phyloP scores from a whole-genome alignment of 345 rosid species.

The Camelina neglecta region DNA sequence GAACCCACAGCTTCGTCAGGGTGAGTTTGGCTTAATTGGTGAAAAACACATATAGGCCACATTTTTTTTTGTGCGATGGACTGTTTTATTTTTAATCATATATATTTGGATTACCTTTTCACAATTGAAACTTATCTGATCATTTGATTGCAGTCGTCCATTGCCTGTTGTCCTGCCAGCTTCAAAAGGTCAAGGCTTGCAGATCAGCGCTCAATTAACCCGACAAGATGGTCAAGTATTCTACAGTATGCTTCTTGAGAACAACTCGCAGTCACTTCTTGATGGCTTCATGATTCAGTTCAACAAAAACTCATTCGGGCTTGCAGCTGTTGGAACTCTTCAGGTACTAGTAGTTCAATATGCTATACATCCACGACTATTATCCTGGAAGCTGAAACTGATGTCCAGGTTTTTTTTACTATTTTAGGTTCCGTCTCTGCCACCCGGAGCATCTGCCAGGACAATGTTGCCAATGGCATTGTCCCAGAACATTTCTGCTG shows the following conservation, averaged over 20 bases:
- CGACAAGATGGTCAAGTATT: slow-evolving; percentile 80
- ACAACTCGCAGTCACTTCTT: slow-evolving; percentile 71
- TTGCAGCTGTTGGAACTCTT: slow-evolving; percentile 84
- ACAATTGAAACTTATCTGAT: too few relatives aligned
- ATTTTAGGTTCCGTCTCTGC: slow-evolving; percentile 71
- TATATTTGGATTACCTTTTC: background rate
- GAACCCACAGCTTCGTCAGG: slow-evolving; percentile 65
- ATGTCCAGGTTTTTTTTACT: background rate
- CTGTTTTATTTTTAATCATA: background rate
- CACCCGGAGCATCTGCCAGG: slow-evolving; percentile 71
- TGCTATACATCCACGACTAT: background rate
- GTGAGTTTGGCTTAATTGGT: slow-evolving; percentile 52
- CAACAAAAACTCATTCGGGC: slow-evolving; percentile 91
- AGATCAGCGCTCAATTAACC: slow-evolving; percentile 84
- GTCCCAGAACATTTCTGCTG: slow-evolving; percentile 81
- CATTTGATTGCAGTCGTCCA: slow-evolving; percentile 60
- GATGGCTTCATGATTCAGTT: slow-evolving; percentile 99
- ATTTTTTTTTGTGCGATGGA: background rate
- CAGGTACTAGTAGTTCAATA: slow-evolving; percentile 59
- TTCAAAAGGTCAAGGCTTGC: slow-evolving; percentile 67
- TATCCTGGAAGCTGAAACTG: slow-evolving; percentile 18
- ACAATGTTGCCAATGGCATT: slow-evolving; percentile 82
- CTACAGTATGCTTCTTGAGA: slow-evolving; percentile 78
- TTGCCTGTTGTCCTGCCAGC: slow-evolving; percentile 77
- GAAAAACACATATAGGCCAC: background rate